phyloP scores from a whole-genome alignment of 345 rosid genomes.

The Gossypium ekmanianum region DNA sequence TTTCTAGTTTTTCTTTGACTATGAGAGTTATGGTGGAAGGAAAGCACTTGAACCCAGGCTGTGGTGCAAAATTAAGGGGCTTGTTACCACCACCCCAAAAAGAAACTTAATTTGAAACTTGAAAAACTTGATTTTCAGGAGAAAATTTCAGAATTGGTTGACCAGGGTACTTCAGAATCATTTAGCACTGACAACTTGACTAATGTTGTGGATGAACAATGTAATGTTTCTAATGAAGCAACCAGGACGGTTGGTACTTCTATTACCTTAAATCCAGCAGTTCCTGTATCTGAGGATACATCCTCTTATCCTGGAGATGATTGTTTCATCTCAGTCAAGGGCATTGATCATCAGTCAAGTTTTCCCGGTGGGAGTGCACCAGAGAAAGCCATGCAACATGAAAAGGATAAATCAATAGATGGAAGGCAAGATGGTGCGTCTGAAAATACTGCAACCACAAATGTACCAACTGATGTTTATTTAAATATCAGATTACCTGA shows the following conservation, averaged over 20 bases:
- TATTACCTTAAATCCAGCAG: conserved; percentile 21
- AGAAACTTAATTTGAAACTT: background rate
- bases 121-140: conserved; percentile 18
- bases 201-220: conserved; percentile 24
- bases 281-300: conserved; percentile 21
- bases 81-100: background rate
- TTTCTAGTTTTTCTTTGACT: conserved; percentile 12
- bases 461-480: conserved; percentile 49
- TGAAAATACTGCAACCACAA: conserved; percentile 17
- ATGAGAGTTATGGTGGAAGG: background rate
- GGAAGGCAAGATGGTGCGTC: conserved; percentile 19
- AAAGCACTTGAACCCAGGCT: background rate
- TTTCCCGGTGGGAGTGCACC: conserved; percentile 18
- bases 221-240: conserved; percentile 24
- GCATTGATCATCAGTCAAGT: conserved; percentile 22
- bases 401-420: conserved; percentile 24
- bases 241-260: conserved; percentile 26
- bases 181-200: conserved; percentile 13
- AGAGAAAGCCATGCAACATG: conserved; percentile 18
- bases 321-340: conserved; percentile 18
- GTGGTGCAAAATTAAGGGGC: background rate
- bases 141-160: conserved; percentile 18
- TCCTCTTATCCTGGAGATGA: conserved; percentile 26
- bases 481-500: conserved; percentile 70
- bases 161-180: conserved; percentile 30